phyloP scores from a whole-genome alignment of 2,329 filamentous ascomycete genomes.

The Ceratocystis lukuohia region DNA sequence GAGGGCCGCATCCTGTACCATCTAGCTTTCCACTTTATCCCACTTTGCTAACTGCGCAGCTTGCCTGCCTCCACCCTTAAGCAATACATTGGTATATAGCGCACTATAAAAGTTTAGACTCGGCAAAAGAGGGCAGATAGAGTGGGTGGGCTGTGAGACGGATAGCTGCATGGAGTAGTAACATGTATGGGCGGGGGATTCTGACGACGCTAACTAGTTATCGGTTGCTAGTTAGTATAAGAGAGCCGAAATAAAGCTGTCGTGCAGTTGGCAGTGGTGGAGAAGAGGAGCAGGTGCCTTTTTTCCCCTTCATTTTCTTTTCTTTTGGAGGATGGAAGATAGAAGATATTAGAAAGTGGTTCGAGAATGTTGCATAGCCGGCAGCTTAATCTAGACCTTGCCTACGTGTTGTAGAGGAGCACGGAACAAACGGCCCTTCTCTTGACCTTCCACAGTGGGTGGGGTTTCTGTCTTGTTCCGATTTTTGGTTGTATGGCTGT shows the following conservation, averaged over 20 bases:
- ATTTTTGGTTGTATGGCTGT: not conserved
- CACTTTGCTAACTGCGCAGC: not conserved
- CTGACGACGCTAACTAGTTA: not conserved
- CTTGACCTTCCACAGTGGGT: too few species aligned
- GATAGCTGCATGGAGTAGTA: not conserved
- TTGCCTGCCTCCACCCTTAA: not conserved
- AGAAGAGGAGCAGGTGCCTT: not conserved
- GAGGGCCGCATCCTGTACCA: not conserved
- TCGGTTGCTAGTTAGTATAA: not conserved
- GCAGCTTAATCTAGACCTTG: too few species aligned
- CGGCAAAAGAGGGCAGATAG: not conserved
- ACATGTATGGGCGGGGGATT: not conserved
- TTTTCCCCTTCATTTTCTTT: too few species aligned
- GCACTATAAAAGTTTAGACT: not conserved
- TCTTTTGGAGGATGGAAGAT: not conserved
- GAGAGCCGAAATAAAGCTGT: not conserved
- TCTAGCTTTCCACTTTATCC: not conserved
- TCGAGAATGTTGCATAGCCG: not conserved
- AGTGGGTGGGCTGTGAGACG: not conserved
- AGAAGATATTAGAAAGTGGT: not conserved
- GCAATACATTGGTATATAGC: slow-evolving; percentile 1
- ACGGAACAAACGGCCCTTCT: too few species aligned
- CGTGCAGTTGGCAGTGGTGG: not conserved
- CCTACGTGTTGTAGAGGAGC: too few species aligned
- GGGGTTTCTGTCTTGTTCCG: not conserved